Evolutionary conservation across 2,329 filamentous ascomycete species (phyloP), one percentile per base, ranked within the genome.

Genomic region (Aspergillus vadensis): DNA sequence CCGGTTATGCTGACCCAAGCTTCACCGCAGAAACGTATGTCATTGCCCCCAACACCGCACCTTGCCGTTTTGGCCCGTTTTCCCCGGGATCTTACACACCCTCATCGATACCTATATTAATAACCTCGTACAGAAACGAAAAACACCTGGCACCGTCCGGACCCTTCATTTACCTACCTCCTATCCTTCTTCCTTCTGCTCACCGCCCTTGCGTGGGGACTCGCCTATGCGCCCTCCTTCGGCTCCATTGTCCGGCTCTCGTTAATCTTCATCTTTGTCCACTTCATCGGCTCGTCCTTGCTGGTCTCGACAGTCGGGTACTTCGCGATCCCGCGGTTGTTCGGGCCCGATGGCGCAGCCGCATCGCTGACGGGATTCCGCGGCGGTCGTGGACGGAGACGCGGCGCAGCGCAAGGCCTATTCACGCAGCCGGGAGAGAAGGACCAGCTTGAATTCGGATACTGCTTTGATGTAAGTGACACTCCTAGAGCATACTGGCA

Each of bases 111-210:
- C 47, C 25, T 7, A 30, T 50, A 32, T 27, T 50, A n/a, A 50
- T 27, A 12, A 10, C 23, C 27, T 30, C 30, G 9, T 56, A 52
- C 62, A 87, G 83, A 89, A 82, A 89, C 87, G 41, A 88, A 88
- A 74, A 88, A 89, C 72, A 88, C 86, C 64, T 89, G 87, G 82
- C 87, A 89, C 70, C 84, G 86, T 58, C 85, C 87, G 38, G 87
- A 90, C 67, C 87, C 87, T 2, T 88, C 87, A 21, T 89, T 90
- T 72, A 87, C 87, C 65, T 89, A 89, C 73, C 83, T 90, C 19
- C 83, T 89, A 63, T 86, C 85, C 63, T 85, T 88, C 76, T 89
- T 89, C 77, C 82, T 89, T 39, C 76, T 82, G 47, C 76, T 84
- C 66, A 83, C 81, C 58, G 80, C 81, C 17, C 71, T 84, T 54